Evolutionary conservation across 441 rosid species (phyloP).

Genomic region (Gossypium davidsonii): DNA sequence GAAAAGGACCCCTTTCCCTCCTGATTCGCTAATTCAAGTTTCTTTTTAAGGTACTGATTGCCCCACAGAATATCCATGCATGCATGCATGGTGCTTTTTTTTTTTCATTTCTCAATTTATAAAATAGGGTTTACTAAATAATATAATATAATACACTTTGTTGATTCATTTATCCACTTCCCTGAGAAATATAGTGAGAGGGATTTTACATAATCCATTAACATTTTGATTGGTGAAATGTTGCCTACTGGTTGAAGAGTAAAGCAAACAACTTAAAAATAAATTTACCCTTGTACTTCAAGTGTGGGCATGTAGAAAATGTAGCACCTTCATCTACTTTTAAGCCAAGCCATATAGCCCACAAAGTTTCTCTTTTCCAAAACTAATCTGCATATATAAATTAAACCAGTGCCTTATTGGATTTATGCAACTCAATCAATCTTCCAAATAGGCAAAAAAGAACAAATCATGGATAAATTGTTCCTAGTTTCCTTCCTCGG

Average conservation of each 20-base stretch:
- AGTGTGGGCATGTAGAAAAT: constrained; percentile 60
- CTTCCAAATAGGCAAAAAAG: constrained; percentile 21
- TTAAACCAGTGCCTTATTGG: constrained; percentile 29
- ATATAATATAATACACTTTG: not conserved
- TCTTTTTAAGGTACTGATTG: constrained; percentile 13
- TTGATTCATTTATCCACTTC: constrained; percentile 14
- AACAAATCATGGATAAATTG: constrained; percentile 43
- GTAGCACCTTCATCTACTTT: constrained; percentile 61
- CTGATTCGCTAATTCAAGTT: constrained; percentile 32
- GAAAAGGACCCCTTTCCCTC: constrained; percentile 24
- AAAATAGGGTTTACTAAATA: not conserved
- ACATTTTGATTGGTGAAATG: constrained; percentile 31
- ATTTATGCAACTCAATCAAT: constrained; percentile 39
- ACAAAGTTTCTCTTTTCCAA: constrained; percentile 36
- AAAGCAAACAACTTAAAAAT: constrained; percentile 64
- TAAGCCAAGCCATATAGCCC: constrained; percentile 73
- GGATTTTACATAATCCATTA: constrained; percentile 27
- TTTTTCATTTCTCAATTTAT: constrained; percentile 9
- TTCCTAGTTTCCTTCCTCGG: constrained; percentile 39
- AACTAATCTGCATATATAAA: constrained; percentile 49
- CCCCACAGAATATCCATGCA: constrained; percentile 6
- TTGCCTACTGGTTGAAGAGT: constrained; percentile 59
- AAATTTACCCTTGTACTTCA: constrained; percentile 74
- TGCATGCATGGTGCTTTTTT: constrained; percentile 4
- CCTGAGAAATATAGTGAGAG: constrained; percentile 7